A percentile compares a stretch with the other conserved stretches of the same genome.
phyloP scores from a whole-genome alignment of 768 basidiomycete species.

The Omphalotus guepiniiformis region DNA sequence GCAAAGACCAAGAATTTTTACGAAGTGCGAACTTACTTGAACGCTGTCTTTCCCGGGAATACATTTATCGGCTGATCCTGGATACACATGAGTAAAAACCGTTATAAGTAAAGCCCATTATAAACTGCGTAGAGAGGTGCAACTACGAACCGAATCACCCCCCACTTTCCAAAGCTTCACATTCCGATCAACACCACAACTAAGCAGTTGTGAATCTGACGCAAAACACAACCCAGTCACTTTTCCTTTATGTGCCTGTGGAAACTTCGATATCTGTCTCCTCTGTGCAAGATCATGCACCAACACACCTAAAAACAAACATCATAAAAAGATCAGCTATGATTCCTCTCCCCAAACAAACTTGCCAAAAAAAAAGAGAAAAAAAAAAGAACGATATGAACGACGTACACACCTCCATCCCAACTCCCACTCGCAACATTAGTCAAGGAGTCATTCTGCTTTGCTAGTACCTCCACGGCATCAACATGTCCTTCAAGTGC shows the following conservation, averaged over 20 bases:
- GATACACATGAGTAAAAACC: slow-evolving; percentile 6
- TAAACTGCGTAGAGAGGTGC: neutral
- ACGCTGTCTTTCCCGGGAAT: slow-evolving; percentile 82
- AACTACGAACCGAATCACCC: slow-evolving; percentile 32
- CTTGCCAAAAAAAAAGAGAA: neutral
- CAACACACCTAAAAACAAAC: slow-evolving; percentile 60
- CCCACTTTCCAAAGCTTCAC: slow-evolving; percentile 74
- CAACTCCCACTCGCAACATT: slow-evolving; percentile 89
- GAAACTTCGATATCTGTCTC: slow-evolving; percentile 50
- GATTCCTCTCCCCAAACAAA: neutral
- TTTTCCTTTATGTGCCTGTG: slow-evolving; percentile 79
- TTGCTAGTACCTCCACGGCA: slow-evolving; percentile 83
- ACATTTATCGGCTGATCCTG: slow-evolving; percentile 60
- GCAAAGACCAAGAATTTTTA: neutral
- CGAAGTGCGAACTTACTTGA: slow-evolving; percentile 60
- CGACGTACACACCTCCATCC: slow-evolving; percentile 76
- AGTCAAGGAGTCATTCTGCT: slow-evolving; percentile 67
- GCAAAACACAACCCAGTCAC: slow-evolving; percentile 79
- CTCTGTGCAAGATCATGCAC: slow-evolving; percentile 73
- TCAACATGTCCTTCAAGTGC: slow-evolving; percentile 91
- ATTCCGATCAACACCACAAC: slow-evolving; percentile 79
- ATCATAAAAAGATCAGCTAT: neutral
- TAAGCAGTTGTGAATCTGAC: slow-evolving; percentile 57
- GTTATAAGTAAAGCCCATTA: neutral
- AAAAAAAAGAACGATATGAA: too few species aligned